Evolutionary conservation across 176 grass and related monocot genomes (phyloP), one percentile per base, ranked within the genome.

Genomic region (Avena insularis): DNA sequence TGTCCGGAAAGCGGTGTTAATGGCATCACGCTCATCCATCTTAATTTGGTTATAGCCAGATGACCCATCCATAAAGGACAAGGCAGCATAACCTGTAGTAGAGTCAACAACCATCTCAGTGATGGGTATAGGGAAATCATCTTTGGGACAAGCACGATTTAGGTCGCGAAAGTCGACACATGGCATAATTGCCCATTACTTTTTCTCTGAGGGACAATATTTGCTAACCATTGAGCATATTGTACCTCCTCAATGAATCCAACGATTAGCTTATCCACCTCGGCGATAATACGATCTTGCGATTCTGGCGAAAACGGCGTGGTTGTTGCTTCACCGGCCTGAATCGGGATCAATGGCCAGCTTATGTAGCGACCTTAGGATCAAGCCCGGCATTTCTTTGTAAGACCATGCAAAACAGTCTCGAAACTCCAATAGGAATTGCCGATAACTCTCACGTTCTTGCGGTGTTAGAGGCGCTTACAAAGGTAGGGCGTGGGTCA

Each of bases 41-140:
- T n/a, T n/a, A n/a, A n/a, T n/a, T n/a, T n/a, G n/a, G n/a, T n/a
- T n/a, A n/a, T n/a, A n/a, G 0, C 61, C 61, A 4, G 21, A 64
- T 29, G 9, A 64, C 2, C 61, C 61, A 4, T 12, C 61, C 61
- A 64, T 64, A 10, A 64, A 64, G 10, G 61, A 64, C 2, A 64
- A 29, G 61, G 23, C n/a, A 29, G 9, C 61, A 25, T 64, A 64
- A 12, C 64, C 54, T n/a, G 68, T 71, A 46, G 68, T 71, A 45
- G 68, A 20, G 12, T 71, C 68, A 71, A 45, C 3, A n/a, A 20
- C 16, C 38, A 71, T 71, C 68, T 71, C 68, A 43, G 38, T 71
- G 68, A 71, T 71, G 8, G 68, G 68, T n/a, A 45, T 43, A 71
- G 68, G 38, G 9, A 71, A 46, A 45, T 71, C 68, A 71, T 71